A percentile compares a stretch with the other conserved stretches of the same genome.
Evolutionary conservation across 352 stramenopile genomes (phyloP).

Genomic region (Peronosclerospora sorghi): DNA sequence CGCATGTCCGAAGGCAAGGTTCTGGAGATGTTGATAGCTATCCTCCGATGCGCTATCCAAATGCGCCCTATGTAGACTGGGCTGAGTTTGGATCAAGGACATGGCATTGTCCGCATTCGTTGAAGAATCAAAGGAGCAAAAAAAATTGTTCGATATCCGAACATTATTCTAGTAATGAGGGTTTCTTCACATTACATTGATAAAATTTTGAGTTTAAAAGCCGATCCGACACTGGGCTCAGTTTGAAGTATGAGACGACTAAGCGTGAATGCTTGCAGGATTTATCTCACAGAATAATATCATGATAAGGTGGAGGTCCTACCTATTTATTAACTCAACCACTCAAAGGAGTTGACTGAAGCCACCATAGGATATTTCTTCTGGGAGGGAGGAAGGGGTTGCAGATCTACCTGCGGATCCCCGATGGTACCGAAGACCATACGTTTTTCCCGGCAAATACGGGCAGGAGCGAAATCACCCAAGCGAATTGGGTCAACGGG

Average conservation of each 20-base stretch:
- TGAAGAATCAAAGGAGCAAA: not conserved
- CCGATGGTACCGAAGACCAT: not conserved
- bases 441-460: not conserved
- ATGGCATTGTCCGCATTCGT: not conserved
- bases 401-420: not conserved
- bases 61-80: not conserved
- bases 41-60: not conserved
- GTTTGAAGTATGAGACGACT: not conserved
- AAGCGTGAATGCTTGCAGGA: not conserved
- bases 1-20: too few relatives aligned
- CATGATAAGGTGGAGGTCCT: not conserved
- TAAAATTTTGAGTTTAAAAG: not conserved
- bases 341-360: not conserved
- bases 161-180: not conserved
- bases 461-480: not conserved
- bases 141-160: not conserved
- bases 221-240: too few relatives aligned
- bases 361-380: not conserved
- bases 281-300: not conserved
- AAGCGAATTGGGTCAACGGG: not conserved
- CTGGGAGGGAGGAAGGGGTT: not conserved
- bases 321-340: not conserved
- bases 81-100: not conserved
- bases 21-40: not conserved
- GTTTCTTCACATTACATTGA: not conserved